These are phyloP conservation scores for Russula brevipes DNA, from an alignment of 768 basidiomycete species.

Conservation along the genomic window DNA sequence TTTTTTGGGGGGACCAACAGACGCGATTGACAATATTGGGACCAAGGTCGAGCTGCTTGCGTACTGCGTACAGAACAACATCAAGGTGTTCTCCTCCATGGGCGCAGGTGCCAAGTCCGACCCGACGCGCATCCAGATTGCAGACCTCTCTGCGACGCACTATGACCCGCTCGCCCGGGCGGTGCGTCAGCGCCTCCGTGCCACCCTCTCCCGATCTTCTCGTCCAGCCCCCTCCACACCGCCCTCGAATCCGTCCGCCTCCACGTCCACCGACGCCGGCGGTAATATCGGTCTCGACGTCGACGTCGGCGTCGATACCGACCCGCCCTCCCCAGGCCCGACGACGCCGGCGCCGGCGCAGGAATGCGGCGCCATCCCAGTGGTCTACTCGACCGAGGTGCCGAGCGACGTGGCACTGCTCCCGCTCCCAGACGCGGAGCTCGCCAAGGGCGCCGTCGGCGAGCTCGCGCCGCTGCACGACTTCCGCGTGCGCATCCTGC, in stretches of 20 bases:
- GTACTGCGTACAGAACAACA: constrained; percentile 72
- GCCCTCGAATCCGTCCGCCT: not conserved
- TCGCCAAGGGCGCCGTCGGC: constrained; percentile 80
- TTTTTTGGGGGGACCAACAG: constrained; percentile 34
- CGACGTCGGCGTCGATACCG: not conserved
- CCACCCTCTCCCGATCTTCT: constrained; percentile 36
- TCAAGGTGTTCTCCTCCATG: constrained; percentile 97
- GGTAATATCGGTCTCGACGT: not conserved
- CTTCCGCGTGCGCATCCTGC: constrained; percentile 89
- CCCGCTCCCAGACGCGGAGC: constrained; percentile 89
- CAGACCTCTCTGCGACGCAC: constrained; percentile 85
- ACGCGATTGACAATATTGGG: constrained; percentile 96
- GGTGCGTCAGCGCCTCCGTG: constrained; percentile 68
- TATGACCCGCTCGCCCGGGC: constrained; percentile 94
- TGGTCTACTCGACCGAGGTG: constrained; percentile 94
- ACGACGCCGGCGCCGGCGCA: constrained; percentile 29
- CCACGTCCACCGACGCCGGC: not conserved
- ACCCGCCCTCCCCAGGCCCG: not conserved
- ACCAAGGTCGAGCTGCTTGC: constrained; percentile 93
- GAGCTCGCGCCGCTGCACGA: constrained; percentile 89
- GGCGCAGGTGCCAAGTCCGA: constrained; percentile 93
- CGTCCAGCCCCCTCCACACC: not conserved
- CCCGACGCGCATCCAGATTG: constrained; percentile 92
- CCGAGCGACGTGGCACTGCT: constrained; percentile 83
- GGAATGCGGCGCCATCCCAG: constrained; percentile 62